Conservation (phyloP, 345 rosid species). For the Fremontodendron californicum region DNA sequence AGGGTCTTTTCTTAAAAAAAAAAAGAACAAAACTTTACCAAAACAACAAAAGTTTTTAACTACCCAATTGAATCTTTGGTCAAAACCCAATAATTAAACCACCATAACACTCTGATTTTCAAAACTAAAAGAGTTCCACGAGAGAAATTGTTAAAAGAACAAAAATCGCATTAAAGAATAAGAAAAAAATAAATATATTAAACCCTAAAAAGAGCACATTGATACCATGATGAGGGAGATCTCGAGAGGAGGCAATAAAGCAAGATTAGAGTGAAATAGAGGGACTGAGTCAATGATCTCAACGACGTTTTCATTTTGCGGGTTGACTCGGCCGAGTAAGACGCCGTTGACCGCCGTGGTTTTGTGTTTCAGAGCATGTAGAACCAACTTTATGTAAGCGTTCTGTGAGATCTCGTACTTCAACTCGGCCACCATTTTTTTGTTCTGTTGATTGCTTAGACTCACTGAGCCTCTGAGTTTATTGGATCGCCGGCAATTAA, state of each 20-base stretch:
- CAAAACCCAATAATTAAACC: neutral
- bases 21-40: neutral
- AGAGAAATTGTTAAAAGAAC: neutral
- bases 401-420: constrained; percentile 75
- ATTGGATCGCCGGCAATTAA: neutral
- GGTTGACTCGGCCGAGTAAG: constrained; percentile 58
- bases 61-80: neutral
- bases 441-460: neutral
- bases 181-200: neutral
- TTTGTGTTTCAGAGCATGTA: constrained; percentile 77
- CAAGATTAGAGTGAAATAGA: constrained; percentile 83
- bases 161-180: neutral
- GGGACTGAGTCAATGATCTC: constrained; percentile 88
- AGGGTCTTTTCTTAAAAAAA: neutral
- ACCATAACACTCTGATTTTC: neutral
- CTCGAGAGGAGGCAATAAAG: constrained; percentile 90
- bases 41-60: neutral
- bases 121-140: neutral
- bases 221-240: constrained; percentile 85
- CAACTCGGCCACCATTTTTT: constrained; percentile 40
- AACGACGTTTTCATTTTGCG: constrained; percentile 40
- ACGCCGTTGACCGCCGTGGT: constrained; percentile 87
- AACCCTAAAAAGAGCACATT: constrained; percentile 5
- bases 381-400: constrained; percentile 82
- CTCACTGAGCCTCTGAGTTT: neutral